Evolutionary conservation across 495 filamentous ascomycete species (phyloP).

Genomic region (Pseudevernia furfuracea): DNA sequence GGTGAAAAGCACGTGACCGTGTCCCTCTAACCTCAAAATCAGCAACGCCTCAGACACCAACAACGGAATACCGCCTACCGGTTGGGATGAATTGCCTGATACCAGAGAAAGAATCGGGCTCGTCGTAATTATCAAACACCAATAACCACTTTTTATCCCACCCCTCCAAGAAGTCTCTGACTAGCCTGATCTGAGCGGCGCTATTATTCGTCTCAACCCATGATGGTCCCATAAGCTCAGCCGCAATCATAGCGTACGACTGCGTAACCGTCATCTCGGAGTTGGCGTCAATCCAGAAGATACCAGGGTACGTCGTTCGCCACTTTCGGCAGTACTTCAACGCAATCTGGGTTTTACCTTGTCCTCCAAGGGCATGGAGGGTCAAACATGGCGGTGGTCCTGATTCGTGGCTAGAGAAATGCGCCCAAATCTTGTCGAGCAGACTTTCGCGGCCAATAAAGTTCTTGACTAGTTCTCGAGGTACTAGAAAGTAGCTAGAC

Average conservation of each 20-base stretch:
- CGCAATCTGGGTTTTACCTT: slow-evolving; percentile 1
- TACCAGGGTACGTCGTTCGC: background rate
- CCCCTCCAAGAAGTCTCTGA: background rate
- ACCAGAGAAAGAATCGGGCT: background rate
- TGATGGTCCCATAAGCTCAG: background rate
- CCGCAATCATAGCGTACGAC: background rate
- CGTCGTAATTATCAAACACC: slow-evolving; percentile 2
- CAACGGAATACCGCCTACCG: background rate
- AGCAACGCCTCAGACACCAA: background rate
- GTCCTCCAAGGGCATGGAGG: background rate
- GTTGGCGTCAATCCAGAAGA: background rate
- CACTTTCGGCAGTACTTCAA: background rate
- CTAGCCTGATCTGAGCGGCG: background rate
- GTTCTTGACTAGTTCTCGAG: slow-evolving; percentile 1
- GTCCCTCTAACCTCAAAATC: background rate
- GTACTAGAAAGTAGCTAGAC: background rate
- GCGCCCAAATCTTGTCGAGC: background rate
- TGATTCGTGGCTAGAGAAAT: background rate
- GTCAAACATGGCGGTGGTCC: background rate
- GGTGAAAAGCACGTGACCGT: background rate
- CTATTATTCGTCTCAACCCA: background rate
- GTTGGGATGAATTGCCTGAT: background rate
- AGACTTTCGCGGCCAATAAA: background rate
- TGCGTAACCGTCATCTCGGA: background rate
- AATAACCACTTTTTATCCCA: background rate